Evolutionary conservation across 2,329 filamentous ascomycete species (phyloP).

Genomic region (Fusarium sp.): DNA sequence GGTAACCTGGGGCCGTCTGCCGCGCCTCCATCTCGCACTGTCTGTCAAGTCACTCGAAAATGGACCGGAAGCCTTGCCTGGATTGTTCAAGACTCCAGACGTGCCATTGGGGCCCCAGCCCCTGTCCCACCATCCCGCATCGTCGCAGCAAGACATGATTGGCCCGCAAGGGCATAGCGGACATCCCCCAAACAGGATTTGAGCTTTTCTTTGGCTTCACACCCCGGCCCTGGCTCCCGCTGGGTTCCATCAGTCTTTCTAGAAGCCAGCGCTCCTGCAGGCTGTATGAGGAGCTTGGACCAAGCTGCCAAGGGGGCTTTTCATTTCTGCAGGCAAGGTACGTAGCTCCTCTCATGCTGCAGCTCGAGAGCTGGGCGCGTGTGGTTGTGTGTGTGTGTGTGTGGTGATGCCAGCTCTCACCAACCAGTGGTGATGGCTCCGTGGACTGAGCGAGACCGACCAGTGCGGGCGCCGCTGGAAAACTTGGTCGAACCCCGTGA

Average conservation of each 20-base stretch:
- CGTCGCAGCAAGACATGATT: slow-evolving; percentile 35
- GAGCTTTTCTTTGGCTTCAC: slow-evolving; percentile 22
- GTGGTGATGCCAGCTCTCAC: slow-evolving; percentile 10
- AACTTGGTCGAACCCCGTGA: slow-evolving; percentile 6
- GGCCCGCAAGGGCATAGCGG: slow-evolving; percentile 18
- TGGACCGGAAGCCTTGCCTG: slow-evolving; percentile 48
- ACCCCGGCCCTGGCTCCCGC: slow-evolving; percentile 33
- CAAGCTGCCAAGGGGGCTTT: slow-evolving; percentile 31
- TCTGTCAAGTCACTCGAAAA: slow-evolving; percentile 49
- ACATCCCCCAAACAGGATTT: slow-evolving; percentile 41
- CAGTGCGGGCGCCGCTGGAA: slow-evolving; percentile 9
- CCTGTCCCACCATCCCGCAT: slow-evolving; percentile 44
- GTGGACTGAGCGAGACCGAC: slow-evolving; percentile 11
- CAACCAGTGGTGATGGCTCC: slow-evolving; percentile 3
- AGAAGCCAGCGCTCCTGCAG: slow-evolving; percentile 48
- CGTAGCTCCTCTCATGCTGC: slow-evolving; percentile 26
- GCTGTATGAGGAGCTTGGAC: slow-evolving; percentile 43
- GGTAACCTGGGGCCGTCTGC: slow-evolving; percentile 30
- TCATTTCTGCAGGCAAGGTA: slow-evolving; percentile 25
- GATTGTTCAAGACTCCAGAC: slow-evolving; percentile 38
- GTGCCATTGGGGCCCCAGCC: slow-evolving; percentile 36
- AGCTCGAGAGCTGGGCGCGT: slow-evolving; percentile 4
- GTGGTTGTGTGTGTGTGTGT: neutral
- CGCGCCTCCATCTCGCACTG: slow-evolving; percentile 42
- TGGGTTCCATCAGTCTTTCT: slow-evolving; percentile 45